Percentiles rank a stretch among this genome's conserved stretches.
Evolutionary conservation across 129 eudicot genomes (phyloP).

Genomic region (Arctium lappa): DNA sequence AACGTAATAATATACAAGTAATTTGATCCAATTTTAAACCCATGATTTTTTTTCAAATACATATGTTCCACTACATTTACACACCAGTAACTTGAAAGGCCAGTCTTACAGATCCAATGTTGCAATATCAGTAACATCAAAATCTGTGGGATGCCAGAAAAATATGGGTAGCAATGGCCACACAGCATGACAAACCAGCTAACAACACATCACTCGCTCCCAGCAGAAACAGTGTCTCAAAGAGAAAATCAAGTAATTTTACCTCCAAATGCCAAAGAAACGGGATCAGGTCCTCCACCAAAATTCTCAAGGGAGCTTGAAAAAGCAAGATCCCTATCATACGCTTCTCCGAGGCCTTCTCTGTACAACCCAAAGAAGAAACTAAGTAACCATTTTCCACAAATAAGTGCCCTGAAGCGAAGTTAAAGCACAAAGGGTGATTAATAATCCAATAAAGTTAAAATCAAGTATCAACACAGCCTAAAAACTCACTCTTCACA

Average conservation of each 20-base stretch:
- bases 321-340: slow-evolving; percentile 73
- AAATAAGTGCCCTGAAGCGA: background rate
- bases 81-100: background rate
- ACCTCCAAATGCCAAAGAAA: slow-evolving; percentile 83
- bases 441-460: background rate
- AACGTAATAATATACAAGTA: background rate
- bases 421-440: background rate
- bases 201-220: background rate
- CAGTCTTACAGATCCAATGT: background rate
- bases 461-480: background rate
- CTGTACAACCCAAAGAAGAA: slow-evolving; percentile 38
- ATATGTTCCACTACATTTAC: background rate
- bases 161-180: background rate
- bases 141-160: background rate
- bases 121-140: background rate
- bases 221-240: background rate
- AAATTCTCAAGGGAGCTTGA: slow-evolving; percentile 75
- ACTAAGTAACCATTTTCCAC: background rate
- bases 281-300: slow-evolving; percentile 85
- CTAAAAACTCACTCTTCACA: background rate
- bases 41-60: background rate
- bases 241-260: background rate
- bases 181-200: background rate
- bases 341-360: slow-evolving; percentile 83
- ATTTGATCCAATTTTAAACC: background rate